Conservation (phyloP, 2,329 filamentous ascomycete species). For the Davidsoniella neocaledoniae region DNA sequence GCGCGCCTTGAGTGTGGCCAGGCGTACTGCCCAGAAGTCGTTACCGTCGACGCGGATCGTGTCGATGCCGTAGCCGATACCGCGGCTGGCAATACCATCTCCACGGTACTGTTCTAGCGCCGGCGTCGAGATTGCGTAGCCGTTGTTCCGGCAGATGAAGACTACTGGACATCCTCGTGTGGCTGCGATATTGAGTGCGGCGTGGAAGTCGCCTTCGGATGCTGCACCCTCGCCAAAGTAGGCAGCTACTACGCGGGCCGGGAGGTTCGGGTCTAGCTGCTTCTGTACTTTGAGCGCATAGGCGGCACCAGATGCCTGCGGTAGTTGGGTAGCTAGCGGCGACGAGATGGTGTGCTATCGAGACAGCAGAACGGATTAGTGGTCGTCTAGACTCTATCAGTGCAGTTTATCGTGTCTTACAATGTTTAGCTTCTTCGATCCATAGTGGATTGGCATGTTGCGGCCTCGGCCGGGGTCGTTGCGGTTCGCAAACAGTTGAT, state of each 20-base stretch:
- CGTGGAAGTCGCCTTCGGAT: conserved; percentile 83
- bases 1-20: conserved; percentile 62
- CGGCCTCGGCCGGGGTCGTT: conserved; percentile 66
- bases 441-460: conserved; percentile 98
- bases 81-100: conserved; percentile 75
- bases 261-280: conserved; percentile 49
- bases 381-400: background rate
- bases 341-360: conserved; percentile 64
- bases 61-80: conserved; percentile 84
- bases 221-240: conserved; percentile 88
- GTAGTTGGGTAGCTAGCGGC: conserved; percentile 73
- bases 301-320: conserved; percentile 72
- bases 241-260: conserved; percentile 55
- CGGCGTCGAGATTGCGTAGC: conserved; percentile 78
- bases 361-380: background rate
- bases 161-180: conserved; percentile 75
- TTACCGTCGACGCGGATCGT: conserved; percentile 90
- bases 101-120: conserved; percentile 83
- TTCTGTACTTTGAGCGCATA: conserved; percentile 76
- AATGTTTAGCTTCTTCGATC: conserved; percentile 67
- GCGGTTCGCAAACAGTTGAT: conserved; percentile 76
- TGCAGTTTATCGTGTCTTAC: conserved; percentile 30
- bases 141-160: conserved; percentile 87
- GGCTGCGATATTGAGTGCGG: conserved; percentile 77
- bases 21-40: conserved; percentile 75